Percentiles rank a stretch among this genome's conserved stretches.
These are phyloP conservation scores for Xylariales sp. DNA, from an alignment of 2,329 filamentous ascomycete genomes.

Conservation along the genomic window DNA sequence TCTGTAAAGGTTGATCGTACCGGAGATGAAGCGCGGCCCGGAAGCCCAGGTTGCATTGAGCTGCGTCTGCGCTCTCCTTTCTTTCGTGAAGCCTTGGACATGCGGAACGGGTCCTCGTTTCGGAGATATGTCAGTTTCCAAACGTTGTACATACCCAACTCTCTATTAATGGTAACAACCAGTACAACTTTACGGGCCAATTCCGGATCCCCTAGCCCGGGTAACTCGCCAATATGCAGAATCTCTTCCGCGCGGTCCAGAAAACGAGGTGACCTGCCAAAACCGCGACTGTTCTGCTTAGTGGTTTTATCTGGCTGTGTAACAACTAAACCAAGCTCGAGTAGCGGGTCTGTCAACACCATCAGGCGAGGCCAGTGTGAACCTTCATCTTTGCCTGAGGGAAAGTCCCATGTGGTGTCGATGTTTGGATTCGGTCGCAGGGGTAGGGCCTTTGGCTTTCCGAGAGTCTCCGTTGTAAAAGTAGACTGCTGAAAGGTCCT, in stretches of 20 bases:
- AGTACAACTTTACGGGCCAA: slow-evolving; percentile 54
- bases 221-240: slow-evolving; percentile 70
- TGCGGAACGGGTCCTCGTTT: slow-evolving; percentile 54
- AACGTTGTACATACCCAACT: slow-evolving; percentile 72
- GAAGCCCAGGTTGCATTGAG: slow-evolving; percentile 63
- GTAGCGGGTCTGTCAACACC: slow-evolving; percentile 78
- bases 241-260: slow-evolving; percentile 78
- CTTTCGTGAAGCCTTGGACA: slow-evolving; percentile 41
- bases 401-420: slow-evolving; percentile 54
- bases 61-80: slow-evolving; percentile 51
- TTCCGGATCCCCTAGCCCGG: slow-evolving; percentile 43
- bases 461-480: slow-evolving; percentile 55
- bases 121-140: slow-evolving; percentile 80
- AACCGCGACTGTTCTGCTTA: slow-evolving; percentile 28
- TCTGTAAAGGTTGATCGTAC: slow-evolving; percentile 68
- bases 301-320: slow-evolving; percentile 43
- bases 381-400: slow-evolving; percentile 46
- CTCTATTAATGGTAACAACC: slow-evolving; percentile 75
- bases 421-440: slow-evolving; percentile 49
- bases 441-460: slow-evolving; percentile 49
- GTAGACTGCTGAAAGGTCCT: slow-evolving; percentile 43
- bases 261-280: slow-evolving; percentile 43
- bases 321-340: slow-evolving; percentile 81
- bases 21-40: slow-evolving; percentile 74
- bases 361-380: slow-evolving; percentile 72